Evolutionary conservation across 371 early-diverging fungal species (phyloP), one percentile per base, ranked within the genome.

Genomic region (Mortierella sp.): DNA sequence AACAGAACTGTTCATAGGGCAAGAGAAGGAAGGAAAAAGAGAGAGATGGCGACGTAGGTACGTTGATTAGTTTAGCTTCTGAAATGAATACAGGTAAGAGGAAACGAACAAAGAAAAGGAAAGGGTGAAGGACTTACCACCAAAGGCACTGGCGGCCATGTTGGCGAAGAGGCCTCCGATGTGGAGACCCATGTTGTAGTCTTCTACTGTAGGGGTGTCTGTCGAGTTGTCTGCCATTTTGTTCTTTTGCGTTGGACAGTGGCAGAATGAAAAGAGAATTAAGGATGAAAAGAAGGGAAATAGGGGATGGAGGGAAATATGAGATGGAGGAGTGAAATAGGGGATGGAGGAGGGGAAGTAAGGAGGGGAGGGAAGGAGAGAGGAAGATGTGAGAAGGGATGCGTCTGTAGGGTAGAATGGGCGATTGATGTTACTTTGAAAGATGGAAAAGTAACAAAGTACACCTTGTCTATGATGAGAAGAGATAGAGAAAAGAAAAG

Each of bases 101-200:
- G 29, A 12, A 14, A 60, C 1, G 18, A 72, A 8, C 48, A 38
- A 48, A 41, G 11, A 35, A 74, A n/a, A 55, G 32, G n/a, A 5
- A n/a, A 8, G 55, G 11, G n/a, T 49, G 54, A 72, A 29, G 7
- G 14, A 74, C 83, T 27, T 83, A 83, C 83, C 83, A 51, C 88
- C 92, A 3, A 90, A 74, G 0, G 90, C 88, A 44, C 91, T 82
- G 10, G 89, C 82, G 18, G 80, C 82, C 76, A 94, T 72, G 65
- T 92, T 83, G 71, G 92, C 87, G 89, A 95, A 90, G 71, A 95
- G 84, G 76, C 93, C 88, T 18, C 89, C 90, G 70, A 95, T 88
- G 78, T 94, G 94, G 56, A 92, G 75, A 1, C 88, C 72, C 41
- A 90, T 72, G 82, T 90, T 78, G 74, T 91, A 91, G 41, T 85